Evolutionary conservation across 805 yeast genomes (phyloP).

Genomic region (Candida hungchunana): DNA sequence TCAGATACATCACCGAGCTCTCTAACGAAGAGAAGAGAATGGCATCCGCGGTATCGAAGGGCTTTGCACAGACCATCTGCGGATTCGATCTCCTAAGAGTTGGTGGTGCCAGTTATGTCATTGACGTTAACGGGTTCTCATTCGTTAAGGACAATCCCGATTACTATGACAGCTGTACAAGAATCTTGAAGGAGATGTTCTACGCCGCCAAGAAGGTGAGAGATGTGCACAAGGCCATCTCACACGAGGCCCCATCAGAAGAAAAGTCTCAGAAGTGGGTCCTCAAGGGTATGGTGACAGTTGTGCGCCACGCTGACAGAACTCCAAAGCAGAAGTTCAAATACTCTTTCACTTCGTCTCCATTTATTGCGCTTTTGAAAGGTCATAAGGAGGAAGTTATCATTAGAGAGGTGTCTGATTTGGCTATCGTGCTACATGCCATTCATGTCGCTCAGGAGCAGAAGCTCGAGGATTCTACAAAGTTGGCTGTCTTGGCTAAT

Average conservation of each 20-base stretch:
- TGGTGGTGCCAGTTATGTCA: constrained; percentile 82
- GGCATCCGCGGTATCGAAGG: constrained; percentile 71
- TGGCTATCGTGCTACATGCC: constrained; percentile 80
- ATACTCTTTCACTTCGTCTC: constrained; percentile 85
- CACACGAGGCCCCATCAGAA: constrained; percentile 33
- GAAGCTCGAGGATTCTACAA: constrained; percentile 73
- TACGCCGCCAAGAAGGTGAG: constrained; percentile 52
- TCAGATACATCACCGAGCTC: constrained; percentile 81
- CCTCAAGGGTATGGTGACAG: constrained; percentile 86
- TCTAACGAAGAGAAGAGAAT: constrained; percentile 70
- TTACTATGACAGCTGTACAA: constrained; percentile 81
- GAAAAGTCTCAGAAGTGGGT: constrained; percentile 82
- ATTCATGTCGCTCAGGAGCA: constrained; percentile 77
- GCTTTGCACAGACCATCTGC: constrained; percentile 90
- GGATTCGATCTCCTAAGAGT: constrained; percentile 94
- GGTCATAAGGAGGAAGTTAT: constrained; percentile 97
- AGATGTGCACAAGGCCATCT: constrained; percentile 34
- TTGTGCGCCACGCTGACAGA: constrained; percentile 95
- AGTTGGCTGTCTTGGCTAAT: constrained; percentile 67
- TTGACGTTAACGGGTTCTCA: constrained; percentile 97
- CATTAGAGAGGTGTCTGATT: constrained; percentile 82
- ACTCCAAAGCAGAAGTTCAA: constrained; percentile 98
- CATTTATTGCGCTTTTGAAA: constrained; percentile 80
- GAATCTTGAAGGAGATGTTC: constrained; percentile 72
- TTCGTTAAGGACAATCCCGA: constrained; percentile 89